A percentile compares a stretch with the other conserved stretches of the same genome.
Conservation (phyloP, 768 basidiomycete genomes). For the Mycena amicta region DNA sequence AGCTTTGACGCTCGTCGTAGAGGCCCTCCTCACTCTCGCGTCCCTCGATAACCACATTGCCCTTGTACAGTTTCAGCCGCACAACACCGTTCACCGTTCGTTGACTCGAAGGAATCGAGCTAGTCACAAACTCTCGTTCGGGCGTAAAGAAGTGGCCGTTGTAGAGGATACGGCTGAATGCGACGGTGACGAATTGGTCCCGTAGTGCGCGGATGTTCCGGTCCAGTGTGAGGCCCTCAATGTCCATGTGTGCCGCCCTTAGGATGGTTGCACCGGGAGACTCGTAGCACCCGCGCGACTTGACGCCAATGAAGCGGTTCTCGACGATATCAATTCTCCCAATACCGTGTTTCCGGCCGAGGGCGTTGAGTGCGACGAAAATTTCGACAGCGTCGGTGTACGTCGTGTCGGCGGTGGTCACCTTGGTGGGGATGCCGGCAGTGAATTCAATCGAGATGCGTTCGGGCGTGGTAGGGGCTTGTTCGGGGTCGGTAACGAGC, state of each 20-base stretch:
- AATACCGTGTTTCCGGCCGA: constrained; percentile 93
- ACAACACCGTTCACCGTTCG: constrained; percentile 95
- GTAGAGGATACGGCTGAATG: constrained; percentile 90
- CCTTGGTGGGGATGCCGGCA: constrained; percentile 83
- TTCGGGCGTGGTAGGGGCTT: constrained; percentile 80
- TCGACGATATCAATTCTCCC: constrained; percentile 99
- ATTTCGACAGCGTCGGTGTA: constrained; percentile 94
- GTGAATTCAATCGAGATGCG: constrained; percentile 84
- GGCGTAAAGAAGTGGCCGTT: constrained; percentile 99
- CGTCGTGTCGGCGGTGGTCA: constrained; percentile 58
- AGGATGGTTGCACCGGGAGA: constrained; percentile 96
- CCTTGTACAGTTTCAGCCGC: constrained; percentile 90
- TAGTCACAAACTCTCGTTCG: constrained; percentile 92
- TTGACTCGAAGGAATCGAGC: constrained; percentile 91
- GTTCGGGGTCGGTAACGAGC: constrained; percentile 80
- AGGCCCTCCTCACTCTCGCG: constrained; percentile 89
- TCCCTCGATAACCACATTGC: constrained; percentile 93
- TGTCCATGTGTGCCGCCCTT: constrained; percentile 91
- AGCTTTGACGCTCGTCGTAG: constrained; percentile 93
- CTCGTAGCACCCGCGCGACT: constrained; percentile 99
- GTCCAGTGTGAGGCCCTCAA: constrained; percentile 98
- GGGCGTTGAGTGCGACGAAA: constrained; percentile 87
- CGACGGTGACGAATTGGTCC: constrained; percentile 93
- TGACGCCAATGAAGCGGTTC: constrained; percentile 99
- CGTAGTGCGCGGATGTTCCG: constrained; percentile 93